These are phyloP conservation scores for Microdochium bolleyi DNA, from an alignment of 2,329 filamentous ascomycete species.

Conservation along the genomic window DNA sequence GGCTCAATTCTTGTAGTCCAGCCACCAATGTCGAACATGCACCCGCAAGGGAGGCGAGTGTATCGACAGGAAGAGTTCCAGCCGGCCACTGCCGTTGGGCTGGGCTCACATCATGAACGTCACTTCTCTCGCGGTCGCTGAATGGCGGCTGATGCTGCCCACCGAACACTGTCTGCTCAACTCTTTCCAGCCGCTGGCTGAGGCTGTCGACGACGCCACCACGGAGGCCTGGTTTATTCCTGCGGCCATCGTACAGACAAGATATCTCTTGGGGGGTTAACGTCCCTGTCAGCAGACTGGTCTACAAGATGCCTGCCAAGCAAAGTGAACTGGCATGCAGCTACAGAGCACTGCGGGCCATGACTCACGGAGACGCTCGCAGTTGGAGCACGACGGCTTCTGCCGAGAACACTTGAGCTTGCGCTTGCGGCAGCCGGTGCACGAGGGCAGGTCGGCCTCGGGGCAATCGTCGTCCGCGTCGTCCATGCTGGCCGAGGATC, in stretches of 20 bases:
- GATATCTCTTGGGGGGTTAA: not conserved
- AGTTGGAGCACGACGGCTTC: constrained; percentile 10
- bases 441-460: constrained; percentile 8
- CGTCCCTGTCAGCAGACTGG: too few relatives aligned
- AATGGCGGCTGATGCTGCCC: not conserved
- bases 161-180: not conserved
- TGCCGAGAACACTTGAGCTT: constrained; percentile 16
- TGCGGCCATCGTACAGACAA: not conserved
- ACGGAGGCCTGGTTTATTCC: not conserved
- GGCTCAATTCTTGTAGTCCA: too few relatives aligned
- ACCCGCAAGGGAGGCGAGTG: too few relatives aligned
- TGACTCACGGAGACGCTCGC: not conserved
- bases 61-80: too few relatives aligned
- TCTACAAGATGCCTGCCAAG: too few relatives aligned
- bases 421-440: constrained; percentile 4
- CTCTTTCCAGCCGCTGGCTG: not conserved
- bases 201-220: not conserved
- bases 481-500: constrained; percentile 5
- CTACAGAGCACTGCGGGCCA: not conserved
- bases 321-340: too few relatives aligned
- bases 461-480: constrained; percentile 12
- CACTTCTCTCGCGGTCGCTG: too few relatives aligned
- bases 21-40: too few relatives aligned
- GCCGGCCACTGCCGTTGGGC: too few relatives aligned
- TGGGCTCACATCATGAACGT: too few relatives aligned